Evolutionary conservation across 345 rosid genomes (phyloP).

Genomic region (Brassica carinata): DNA sequence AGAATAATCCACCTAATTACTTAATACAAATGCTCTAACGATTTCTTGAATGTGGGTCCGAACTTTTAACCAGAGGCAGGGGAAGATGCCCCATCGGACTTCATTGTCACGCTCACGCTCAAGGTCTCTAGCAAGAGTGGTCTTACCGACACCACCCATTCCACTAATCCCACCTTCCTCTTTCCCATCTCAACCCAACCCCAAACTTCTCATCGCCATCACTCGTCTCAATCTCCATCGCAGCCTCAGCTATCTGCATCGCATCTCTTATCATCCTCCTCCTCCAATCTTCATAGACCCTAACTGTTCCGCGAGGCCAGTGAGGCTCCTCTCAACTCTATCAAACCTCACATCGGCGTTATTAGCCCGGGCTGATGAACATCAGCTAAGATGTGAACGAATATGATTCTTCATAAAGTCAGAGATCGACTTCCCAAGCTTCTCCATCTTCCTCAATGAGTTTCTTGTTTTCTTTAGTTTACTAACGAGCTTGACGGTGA

Average conservation of each 20-base stretch:
- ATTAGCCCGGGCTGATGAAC: constrained; percentile 54
- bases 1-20: too few relatives aligned
- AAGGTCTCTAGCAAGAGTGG: constrained; percentile 77
- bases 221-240: constrained; percentile 36
- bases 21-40: too few relatives aligned
- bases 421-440: constrained; percentile 52
- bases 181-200: constrained; percentile 62
- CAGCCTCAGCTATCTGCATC: constrained; percentile 50
- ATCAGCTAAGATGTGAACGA: constrained; percentile 56
- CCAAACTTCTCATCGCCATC: constrained; percentile 43
- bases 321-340: constrained; percentile 41
- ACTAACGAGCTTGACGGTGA: constrained; percentile 56
- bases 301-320: constrained; percentile 42
- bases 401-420: constrained; percentile 42
- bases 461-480: constrained; percentile 52
- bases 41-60: too few relatives aligned
- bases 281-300: constrained; percentile 65
- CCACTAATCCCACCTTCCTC: constrained; percentile 72
- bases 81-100: constrained; percentile 56
- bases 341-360: constrained; percentile 55
- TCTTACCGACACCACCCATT: constrained; percentile 90
- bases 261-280: constrained; percentile 66
- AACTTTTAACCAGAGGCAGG: not conserved
- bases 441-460: constrained; percentile 67
- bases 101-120: constrained; percentile 49